These are phyloP conservation scores for Candida ortonii DNA, from an alignment of 805 yeast genomes.

Conservation along the genomic window DNA sequence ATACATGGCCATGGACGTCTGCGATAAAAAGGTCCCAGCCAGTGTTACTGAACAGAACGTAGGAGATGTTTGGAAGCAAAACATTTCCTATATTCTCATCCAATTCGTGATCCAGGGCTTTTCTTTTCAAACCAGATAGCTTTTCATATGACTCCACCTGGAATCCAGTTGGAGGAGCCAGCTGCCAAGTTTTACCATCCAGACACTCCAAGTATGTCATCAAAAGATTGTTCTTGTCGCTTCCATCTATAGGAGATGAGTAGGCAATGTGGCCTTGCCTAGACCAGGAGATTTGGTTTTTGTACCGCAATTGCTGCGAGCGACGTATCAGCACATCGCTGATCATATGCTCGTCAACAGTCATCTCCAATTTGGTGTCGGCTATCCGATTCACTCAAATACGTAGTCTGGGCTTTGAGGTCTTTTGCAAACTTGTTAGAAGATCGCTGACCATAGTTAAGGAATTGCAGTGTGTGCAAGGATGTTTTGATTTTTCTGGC, in stretches of 20 bases:
- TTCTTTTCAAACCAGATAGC: constrained; percentile 17
- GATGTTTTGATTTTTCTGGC: constrained; percentile 1
- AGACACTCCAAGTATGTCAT: constrained; percentile 69
- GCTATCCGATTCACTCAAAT: constrained; percentile 1
- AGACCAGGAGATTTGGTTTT: constrained; percentile 61
- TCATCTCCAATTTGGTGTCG: constrained; percentile 5
- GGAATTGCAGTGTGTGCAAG: too few species aligned
- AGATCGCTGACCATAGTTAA: too few species aligned
- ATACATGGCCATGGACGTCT: constrained; percentile 67
- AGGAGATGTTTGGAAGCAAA: constrained; percentile 23
- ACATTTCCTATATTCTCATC: constrained; percentile 26
- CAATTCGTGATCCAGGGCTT: constrained; percentile 14
- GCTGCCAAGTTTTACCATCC: constrained; percentile 77
- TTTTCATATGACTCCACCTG: constrained; percentile 18
- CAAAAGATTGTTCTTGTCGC: constrained; percentile 39
- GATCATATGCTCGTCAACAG: constrained; percentile 8
- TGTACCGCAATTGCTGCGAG: constrained; percentile 17
- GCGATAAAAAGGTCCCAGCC: constrained; percentile 81
- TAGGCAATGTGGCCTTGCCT: constrained; percentile 82
- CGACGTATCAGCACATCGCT: constrained; percentile 27
- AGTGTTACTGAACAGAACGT: constrained; percentile 70
- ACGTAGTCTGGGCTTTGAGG: too few species aligned
- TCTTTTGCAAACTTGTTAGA: too few species aligned
- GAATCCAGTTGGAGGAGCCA: constrained; percentile 54
- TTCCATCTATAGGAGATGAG: constrained; percentile 34